phyloP scores from a whole-genome alignment of 805 yeast species.

The Starmerella ratchasimensis region DNA sequence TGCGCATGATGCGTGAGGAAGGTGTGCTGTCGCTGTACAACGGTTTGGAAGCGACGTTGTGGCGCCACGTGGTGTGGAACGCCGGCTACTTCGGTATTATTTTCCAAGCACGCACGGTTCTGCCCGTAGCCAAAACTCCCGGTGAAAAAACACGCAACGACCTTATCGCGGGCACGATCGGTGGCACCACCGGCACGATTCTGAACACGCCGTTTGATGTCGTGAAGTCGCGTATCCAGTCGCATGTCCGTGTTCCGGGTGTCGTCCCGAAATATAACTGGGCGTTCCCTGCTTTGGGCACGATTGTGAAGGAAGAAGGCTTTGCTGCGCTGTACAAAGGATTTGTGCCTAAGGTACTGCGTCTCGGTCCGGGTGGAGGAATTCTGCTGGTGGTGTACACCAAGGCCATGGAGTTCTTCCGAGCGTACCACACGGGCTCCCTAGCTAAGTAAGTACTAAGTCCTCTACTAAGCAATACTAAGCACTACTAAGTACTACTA shows the following conservation, averaged over 20 bases:
- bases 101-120: conserved; percentile 62
- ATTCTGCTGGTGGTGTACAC: conserved; percentile 93
- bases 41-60: conserved; percentile 91
- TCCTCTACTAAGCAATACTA: too few species aligned
- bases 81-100: conserved; percentile 96
- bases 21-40: conserved; percentile 79
- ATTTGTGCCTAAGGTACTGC: conserved; percentile 87
- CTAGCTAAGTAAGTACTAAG: not conserved
- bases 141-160: conserved; percentile 74
- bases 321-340: conserved; percentile 86
- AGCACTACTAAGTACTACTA: too few species aligned
- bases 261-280: conserved; percentile 80
- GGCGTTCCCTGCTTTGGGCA: conserved; percentile 67
- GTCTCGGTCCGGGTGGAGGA: conserved; percentile 99
- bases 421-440: conserved; percentile 11
- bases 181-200: conserved; percentile 94
- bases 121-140: conserved; percentile 64
- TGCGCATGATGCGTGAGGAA: conserved; percentile 54
- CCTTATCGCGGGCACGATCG: conserved; percentile 82
- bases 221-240: conserved; percentile 91
- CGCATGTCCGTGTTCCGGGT: conserved; percentile 50
- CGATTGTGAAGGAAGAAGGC: conserved; percentile 83
- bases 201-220: conserved; percentile 93
- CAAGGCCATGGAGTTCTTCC: conserved; percentile 82
- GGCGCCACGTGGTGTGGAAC: conserved; percentile 96